A percentile compares a stretch with the other conserved stretches of the same genome.
Evolutionary conservation across 768 basidiomycete genomes (phyloP).

Genomic region (Amanita brunnescens): DNA sequence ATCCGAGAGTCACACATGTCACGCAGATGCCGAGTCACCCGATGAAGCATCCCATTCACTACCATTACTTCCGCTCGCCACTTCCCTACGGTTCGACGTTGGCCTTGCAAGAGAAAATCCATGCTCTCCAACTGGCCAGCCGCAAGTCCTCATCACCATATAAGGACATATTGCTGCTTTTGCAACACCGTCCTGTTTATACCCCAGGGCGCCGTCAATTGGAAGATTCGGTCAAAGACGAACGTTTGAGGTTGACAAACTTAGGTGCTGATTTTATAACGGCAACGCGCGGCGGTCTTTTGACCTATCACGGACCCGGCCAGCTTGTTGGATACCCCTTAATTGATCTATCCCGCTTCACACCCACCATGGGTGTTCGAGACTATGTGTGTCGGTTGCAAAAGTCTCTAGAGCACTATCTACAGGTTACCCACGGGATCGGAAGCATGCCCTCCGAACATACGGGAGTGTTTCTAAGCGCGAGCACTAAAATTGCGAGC

Average conservation of each 20-base stretch:
- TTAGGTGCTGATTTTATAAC: constrained; percentile 85
- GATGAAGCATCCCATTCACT: constrained; percentile 56
- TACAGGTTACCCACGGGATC: constrained; percentile 53
- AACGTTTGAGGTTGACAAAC: constrained; percentile 52
- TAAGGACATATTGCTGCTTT: constrained; percentile 64
- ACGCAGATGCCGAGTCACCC: constrained; percentile 20
- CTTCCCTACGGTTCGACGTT: constrained; percentile 68
- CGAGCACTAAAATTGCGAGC: constrained; percentile 81
- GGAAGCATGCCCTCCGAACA: constrained; percentile 56
- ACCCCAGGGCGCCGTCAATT: constrained; percentile 88
- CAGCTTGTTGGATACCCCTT: constrained; percentile 95
- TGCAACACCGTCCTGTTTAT: constrained; percentile 91
- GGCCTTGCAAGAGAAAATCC: constrained; percentile 61
- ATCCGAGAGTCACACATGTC: background rate
- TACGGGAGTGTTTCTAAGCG: constrained; percentile 84
- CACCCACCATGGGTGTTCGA: constrained; percentile 61
- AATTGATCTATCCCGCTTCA: constrained; percentile 76
- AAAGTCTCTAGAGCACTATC: constrained; percentile 53
- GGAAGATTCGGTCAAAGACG: constrained; percentile 45
- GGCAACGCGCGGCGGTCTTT: constrained; percentile 81
- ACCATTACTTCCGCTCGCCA: constrained; percentile 71
- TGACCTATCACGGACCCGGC: constrained; percentile 96
- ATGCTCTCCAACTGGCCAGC: constrained; percentile 51
- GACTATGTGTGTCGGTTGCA: constrained; percentile 86
- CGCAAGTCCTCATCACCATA: constrained; percentile 29